These are phyloP conservation scores for sunflower (Helianthus annuus) DNA, from an alignment of 129 eudicot species.

Conservation along the genomic window DNA sequence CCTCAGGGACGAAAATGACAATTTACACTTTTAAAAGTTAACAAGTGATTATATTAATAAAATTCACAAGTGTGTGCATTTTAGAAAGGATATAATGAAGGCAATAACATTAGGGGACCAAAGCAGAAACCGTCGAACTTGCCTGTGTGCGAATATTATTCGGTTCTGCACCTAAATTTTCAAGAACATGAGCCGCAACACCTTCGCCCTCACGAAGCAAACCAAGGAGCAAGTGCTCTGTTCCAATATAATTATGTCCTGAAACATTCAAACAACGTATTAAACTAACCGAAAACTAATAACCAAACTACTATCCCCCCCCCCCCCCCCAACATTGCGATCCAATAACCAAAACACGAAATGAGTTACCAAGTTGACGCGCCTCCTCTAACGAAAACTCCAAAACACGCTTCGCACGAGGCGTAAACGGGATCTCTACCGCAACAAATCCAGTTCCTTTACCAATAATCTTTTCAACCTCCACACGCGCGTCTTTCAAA, in stretches of 20 bases:
- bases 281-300: background rate
- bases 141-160: constrained; percentile 88
- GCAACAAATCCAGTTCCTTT: constrained; percentile 91
- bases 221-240: constrained; percentile 88
- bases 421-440: constrained; percentile 87
- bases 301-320: too few species aligned
- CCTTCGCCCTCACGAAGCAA: constrained; percentile 97
- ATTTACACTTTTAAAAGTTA: too few species aligned
- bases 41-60: too few species aligned
- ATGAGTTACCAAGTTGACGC: constrained; percentile 72
- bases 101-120: background rate
- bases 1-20: too few species aligned
- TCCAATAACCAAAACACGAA: background rate
- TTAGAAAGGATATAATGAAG: background rate
- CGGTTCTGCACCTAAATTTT: constrained; percentile 84
- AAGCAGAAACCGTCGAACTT: background rate
- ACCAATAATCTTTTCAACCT: constrained; percentile 85
- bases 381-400: constrained; percentile 95
- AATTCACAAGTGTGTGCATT: too few species aligned
- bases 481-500: constrained; percentile 93
- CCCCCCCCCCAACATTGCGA: background rate
- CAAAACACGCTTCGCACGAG: constrained; percentile 93
- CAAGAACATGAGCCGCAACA: constrained; percentile 92
- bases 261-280: constrained; percentile 6
- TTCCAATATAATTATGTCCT: constrained; percentile 90